Evolutionary conservation across 2,329 filamentous ascomycete genomes (phyloP), one percentile per base, ranked within the genome.

Genomic region (Fusarium vanettenii): DNA sequence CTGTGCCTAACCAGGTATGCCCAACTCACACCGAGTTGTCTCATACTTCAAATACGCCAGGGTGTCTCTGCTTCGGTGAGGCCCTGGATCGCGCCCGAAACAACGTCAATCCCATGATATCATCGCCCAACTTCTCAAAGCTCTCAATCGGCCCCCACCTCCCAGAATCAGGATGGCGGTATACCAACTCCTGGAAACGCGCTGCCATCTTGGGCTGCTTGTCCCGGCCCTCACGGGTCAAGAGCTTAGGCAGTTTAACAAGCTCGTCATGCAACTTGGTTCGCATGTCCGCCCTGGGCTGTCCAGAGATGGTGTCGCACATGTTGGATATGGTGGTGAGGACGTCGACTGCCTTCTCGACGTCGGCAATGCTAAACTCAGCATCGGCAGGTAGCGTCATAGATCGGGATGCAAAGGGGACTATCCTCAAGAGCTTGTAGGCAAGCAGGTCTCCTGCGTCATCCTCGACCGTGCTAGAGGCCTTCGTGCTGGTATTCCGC

Each of bases 101-200:
- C 25, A 33, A 43, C 16, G 45, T 39, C 45, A 76, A 9, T 18
- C 2, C 18, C 27, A 59, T 31, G 18, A 76, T 13, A 22, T 37
- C 20, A 29, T 43, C 11, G 35, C 45, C 6, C 55, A 76, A 59
- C 16, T 52, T 33, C 25, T 72, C 57, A 55, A 77, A 67, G 27
- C 66, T 50, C 37, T 68, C 50, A 5, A 76, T 63, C 9, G 14
- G 3, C 14, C 55, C 75, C 74, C 74, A 77, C 13, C 55, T 66
- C 10, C 18, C 33, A 18, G 70, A 57, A 16, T 61, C 27, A 8
- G 48, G 45, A 11, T 59, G 62, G 5, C 69, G 20, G 22, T 75
- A 66, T 20, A 77, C 57, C 6, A 48, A 20, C 8, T 20, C 20
- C 31, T 57, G 33, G 29, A 76, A 77, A 4, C 41, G 5, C 13